Base-by-base conservation (phyloP, 257 asterid genomes). In the Plectranthus barbatus region DNA sequence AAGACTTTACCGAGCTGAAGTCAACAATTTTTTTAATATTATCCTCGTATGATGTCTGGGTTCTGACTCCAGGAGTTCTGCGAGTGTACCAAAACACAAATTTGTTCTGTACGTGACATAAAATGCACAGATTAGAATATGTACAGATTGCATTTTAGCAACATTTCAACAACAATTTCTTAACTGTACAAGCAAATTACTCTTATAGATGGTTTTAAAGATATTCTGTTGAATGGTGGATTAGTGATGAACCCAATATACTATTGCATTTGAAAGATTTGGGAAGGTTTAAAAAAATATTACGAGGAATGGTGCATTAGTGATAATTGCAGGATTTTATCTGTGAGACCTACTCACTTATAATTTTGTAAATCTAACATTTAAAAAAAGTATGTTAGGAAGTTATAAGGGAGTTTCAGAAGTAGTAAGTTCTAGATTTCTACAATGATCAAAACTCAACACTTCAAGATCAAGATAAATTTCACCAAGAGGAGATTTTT, bases 41-140 rank as follows among this genome's bases (percentile, higher is more conserved):
- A 76, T 93, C 97, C 80, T 93, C 99, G 14, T 93, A 93, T 2
- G 97, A 84, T 46, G 91, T 76, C 54, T 87, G 98, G 24, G 83
- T 81, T 68, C 97, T 80, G 72, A 85, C 90, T 66, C 99, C 99
- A 29, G 96, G 97, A 50, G 94, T 85, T 62, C 95, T 91, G 41
- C 97, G 97, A 70, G 99, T 93, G 77, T 93, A 90, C 99, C 99
- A 93, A 64, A 87, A 85, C 9, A 85, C 86, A 68, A 82, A 90
- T 69, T 87, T 93, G 76, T 87, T 70, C 99, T 93, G 83, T 58
- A 68, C 52, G 78, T 72, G 64, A 51, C 45, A 72, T 7, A 9
- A 66, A 57, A 68, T 17, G 56, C 45, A 77, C 60, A 42, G 7
- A 64, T 20, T 24, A 69, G 19, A 56, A 18, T 41, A 14, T 7